Percentiles rank a stretch among this genome's conserved stretches.
Evolutionary conservation across 345 rosid genomes (phyloP).

Genomic region (Noccaea bulbosa): DNA sequence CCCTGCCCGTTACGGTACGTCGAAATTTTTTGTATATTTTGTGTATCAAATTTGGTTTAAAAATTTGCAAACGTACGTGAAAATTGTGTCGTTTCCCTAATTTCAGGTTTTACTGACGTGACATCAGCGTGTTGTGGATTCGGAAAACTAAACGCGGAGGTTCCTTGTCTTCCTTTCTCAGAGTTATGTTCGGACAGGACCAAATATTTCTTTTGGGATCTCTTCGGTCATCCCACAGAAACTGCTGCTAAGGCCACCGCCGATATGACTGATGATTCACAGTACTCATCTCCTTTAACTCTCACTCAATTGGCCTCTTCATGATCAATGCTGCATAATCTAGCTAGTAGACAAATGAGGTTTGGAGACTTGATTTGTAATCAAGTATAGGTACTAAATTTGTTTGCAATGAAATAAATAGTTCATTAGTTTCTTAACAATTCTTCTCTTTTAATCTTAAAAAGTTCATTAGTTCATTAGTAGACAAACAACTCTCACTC

Average conservation of each 20-base stretch:
- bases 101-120: slow-evolving; percentile 64
- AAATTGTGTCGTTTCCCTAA: neutral
- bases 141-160: slow-evolving; percentile 57
- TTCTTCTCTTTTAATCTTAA: too few relatives aligned
- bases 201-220: slow-evolving; percentile 79
- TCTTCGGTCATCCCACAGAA: slow-evolving; percentile 66
- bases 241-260: slow-evolving; percentile 52
- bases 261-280: slow-evolving; percentile 54
- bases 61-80: neutral
- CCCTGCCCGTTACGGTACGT: slow-evolving; percentile 53
- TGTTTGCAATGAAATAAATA: neutral
- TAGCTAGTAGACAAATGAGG: neutral
- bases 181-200: slow-evolving; percentile 61
- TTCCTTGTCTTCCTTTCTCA: slow-evolving; percentile 61
- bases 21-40: neutral
- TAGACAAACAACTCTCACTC: too few relatives aligned
- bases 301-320: slow-evolving; percentile 52
- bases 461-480: too few relatives aligned
- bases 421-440: neutral
- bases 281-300: slow-evolving; percentile 54
- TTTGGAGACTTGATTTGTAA: slow-evolving; percentile 14
- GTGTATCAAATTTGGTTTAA: neutral
- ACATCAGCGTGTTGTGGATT: slow-evolving; percentile 81
- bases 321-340: slow-evolving; percentile 6
- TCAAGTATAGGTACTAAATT: neutral